A percentile compares a stretch with the other conserved stretches of the same genome.
phyloP scores from a whole-genome alignment of 116 monocot genomes.

The Papilionanthe hybrid region DNA sequence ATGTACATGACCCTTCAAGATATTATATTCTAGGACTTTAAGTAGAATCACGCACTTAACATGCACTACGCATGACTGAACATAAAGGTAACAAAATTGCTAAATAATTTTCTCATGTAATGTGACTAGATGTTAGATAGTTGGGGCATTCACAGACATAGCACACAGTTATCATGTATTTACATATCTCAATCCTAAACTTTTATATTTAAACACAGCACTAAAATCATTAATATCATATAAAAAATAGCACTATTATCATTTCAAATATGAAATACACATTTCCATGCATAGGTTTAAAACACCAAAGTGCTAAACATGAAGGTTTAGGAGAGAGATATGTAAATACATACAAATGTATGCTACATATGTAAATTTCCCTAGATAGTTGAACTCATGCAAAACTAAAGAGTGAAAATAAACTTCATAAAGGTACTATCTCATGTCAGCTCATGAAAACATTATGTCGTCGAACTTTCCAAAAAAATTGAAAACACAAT shows the following conservation, averaged over 20 bases:
- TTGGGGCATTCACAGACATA: too few relatives aligned
- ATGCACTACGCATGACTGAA: not conserved
- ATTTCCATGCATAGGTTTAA: too few relatives aligned
- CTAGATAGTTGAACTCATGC: not conserved
- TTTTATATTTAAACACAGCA: too few relatives aligned
- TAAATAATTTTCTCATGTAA: not conserved
- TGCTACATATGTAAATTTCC: too few relatives aligned
- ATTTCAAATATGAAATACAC: too few relatives aligned
- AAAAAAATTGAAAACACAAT: not conserved
- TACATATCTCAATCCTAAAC: too few relatives aligned
- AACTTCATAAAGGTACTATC: not conserved
- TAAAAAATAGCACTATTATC: too few relatives aligned
- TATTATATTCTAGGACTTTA: not conserved
- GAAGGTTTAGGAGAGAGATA: too few relatives aligned
- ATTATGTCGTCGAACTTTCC: not conserved
- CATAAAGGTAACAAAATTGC: not conserved
- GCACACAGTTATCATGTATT: too few relatives aligned
- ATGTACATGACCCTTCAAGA: conserved; percentile 8
- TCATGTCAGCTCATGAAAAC: not conserved
- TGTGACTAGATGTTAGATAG: not conserved
- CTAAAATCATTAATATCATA: too few relatives aligned
- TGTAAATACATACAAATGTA: too few relatives aligned
- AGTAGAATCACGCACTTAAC: not conserved
- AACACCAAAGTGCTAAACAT: too few relatives aligned
- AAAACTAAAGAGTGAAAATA: conserved; percentile 1